Evolutionary conservation across 2,329 filamentous ascomycete genomes (phyloP), one percentile per base, ranked within the genome.

Genomic region (Alternaria triticina): DNA sequence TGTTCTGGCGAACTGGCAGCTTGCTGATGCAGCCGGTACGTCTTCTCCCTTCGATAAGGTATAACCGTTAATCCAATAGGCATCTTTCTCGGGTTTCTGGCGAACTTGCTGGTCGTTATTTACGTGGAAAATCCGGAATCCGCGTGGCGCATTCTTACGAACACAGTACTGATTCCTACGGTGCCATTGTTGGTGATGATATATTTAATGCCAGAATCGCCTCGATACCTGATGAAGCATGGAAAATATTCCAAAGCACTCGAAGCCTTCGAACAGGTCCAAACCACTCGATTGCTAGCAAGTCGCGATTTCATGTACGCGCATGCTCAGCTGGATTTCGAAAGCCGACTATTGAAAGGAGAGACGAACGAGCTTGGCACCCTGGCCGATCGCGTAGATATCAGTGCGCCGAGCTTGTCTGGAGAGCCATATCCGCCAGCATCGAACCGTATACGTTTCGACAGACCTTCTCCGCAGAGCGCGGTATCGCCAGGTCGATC

Each of bases 241-340:
- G 70, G 70, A 11, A 56, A 44, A 11, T 72, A 72, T 33, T 13
- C 59, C 40, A 66, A 65, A 55, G 70, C 70, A 3, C 58, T 72
- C 6, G 54, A 72, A 13, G 50, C 69, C 12, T 72, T 72, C 46
- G 58, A 57, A 22, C 63, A 67, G 36, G 61, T 72, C 13, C 69
- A 71, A 17, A 71, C 70, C 33, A 71, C 67, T 3, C 60, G 54
- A 4, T 49, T 71, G 0, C 44, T 70, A n/a, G 69, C 65, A 13
- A 70, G 65, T 28, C 67, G 69, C 2, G 69, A 72, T 54, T 68
- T 72, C 59, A 69, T 72, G 67, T 72, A 72, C 28, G 67, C 69
- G 6, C 70, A 72, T 56, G 69, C 69, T 10, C 70, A 72, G 30
- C 55, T 72, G 2, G 70, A 71, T 28, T 69, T 71, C 47, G 70